These are phyloP conservation scores for Penicillium verhagenii DNA, from an alignment of 495 filamentous ascomycete genomes.

Conservation along the genomic window DNA sequence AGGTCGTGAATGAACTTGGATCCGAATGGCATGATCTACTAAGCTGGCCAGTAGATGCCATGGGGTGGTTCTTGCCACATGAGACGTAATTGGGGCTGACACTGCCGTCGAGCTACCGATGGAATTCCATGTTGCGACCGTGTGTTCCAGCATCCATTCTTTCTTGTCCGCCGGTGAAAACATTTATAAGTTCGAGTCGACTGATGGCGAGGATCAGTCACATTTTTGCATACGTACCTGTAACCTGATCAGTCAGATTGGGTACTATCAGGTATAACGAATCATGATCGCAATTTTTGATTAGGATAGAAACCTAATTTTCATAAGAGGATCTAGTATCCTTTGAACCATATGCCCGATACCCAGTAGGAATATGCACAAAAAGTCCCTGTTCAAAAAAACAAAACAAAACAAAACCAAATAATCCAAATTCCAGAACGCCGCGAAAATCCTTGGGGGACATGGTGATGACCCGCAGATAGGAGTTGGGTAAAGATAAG, in stretches of 20 bases:
- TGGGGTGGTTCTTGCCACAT: slow-evolving; percentile 23
- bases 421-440: not conserved
- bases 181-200: too few relatives aligned
- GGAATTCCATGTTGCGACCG: slow-evolving; percentile 6
- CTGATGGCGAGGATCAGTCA: not conserved
- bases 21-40: slow-evolving; percentile 34
- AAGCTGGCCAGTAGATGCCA: slow-evolving; percentile 42
- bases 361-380: too few relatives aligned
- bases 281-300: slow-evolving; percentile 19
- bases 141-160: too few relatives aligned
- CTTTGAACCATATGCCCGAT: not conserved
- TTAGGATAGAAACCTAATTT: slow-evolving; percentile 20
- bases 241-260: too few relatives aligned
- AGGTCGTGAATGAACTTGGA: slow-evolving; percentile 32
- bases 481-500: not conserved
- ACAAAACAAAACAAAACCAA: not conserved
- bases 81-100: not conserved
- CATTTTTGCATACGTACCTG: slow-evolving; percentile 9
- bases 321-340: slow-evolving; percentile 7
- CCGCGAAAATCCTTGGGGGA: not conserved
- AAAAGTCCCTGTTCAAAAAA: too few relatives aligned
- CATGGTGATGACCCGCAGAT: not conserved
- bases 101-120: not conserved
- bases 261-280: too few relatives aligned
- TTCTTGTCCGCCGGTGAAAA: too few relatives aligned